A percentile compares a stretch with the other conserved stretches of the same genome.
phyloP scores from a whole-genome alignment of 768 basidiomycete genomes.

The Collybiopsis confluens region DNA sequence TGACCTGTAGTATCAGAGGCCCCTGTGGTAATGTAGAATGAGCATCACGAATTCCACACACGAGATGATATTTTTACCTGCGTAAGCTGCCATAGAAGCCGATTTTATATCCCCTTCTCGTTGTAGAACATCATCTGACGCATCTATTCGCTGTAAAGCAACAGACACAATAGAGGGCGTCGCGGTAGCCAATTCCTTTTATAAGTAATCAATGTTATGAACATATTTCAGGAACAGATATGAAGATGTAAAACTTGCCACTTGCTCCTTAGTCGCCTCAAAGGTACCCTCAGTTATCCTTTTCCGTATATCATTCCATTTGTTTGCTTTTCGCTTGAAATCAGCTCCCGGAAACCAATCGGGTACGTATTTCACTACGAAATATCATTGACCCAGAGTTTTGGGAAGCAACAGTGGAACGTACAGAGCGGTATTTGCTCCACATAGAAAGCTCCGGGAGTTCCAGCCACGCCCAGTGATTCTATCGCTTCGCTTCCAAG shows the following conservation, averaged over 20 bases:
- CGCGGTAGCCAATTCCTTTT: conserved; percentile 9
- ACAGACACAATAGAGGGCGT: conserved; percentile 12
- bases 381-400: no score
- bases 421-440: conserved; percentile 29
- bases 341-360: conserved; percentile 45
- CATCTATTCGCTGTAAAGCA: conserved; percentile 3
- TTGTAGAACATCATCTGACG: neutral
- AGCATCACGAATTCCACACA: neutral
- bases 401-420: no score
- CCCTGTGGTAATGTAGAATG: neutral
- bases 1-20: no score
- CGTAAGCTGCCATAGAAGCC: conserved; percentile 24
- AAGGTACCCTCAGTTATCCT: conserved; percentile 31
- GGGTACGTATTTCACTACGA: conserved; percentile 36
- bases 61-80: neutral
- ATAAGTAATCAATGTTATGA: neutral
- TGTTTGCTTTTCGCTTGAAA: conserved; percentile 36
- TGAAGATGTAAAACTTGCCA: conserved; percentile 18
- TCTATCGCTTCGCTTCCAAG: conserved; percentile 12
- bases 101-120: conserved; percentile 10
- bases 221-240: conserved; percentile 2
- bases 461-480: conserved; percentile 2
- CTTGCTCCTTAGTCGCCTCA: conserved; percentile 17
- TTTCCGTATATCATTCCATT: conserved; percentile 24
- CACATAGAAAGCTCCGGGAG: conserved; percentile 25